A percentile compares a stretch with the other conserved stretches of the same genome.
phyloP scores from a whole-genome alignment of 2,329 filamentous ascomycete genomes.

The Ophiostoma australiae region DNA sequence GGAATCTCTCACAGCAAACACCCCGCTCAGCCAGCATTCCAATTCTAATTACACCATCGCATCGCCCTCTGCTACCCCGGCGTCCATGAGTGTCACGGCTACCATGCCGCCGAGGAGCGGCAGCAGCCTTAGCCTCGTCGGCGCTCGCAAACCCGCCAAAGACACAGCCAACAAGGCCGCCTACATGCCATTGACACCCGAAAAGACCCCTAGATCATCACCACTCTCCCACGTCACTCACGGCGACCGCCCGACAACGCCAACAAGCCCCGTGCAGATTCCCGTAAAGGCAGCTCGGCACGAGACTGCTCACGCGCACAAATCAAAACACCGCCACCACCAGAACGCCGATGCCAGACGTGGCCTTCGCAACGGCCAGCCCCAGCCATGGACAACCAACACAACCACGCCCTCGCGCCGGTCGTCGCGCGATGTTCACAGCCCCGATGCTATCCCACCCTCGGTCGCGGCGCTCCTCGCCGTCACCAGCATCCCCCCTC shows the following conservation, averaged over 20 bases:
- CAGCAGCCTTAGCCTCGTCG: not conserved
- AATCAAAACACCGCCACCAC: slow-evolving; percentile 21
- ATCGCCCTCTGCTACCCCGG: not conserved
- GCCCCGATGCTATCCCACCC: slow-evolving; percentile 52
- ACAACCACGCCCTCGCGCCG: slow-evolving; percentile 4
- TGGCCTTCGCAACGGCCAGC: slow-evolving; percentile 9
- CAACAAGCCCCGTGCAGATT: slow-evolving; percentile 53
- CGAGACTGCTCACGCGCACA: slow-evolving; percentile 35
- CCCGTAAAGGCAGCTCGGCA: slow-evolving; percentile 42
- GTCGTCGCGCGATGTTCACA: slow-evolving; percentile 39
- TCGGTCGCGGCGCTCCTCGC: slow-evolving; percentile 58
- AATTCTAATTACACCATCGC: not conserved
- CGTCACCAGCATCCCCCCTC: slow-evolving; percentile 55
- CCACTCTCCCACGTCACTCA: slow-evolving; percentile 16
- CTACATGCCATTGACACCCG: not conserved
- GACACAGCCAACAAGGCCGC: not conserved
- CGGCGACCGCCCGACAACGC: slow-evolving; percentile 35
- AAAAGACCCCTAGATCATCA: slow-evolving; percentile 5
- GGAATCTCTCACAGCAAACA: slow-evolving; percentile 9
- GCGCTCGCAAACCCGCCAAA: not conserved
- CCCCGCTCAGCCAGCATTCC: not conserved
- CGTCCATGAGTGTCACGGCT: slow-evolving; percentile 12
- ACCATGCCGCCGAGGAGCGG: not conserved
- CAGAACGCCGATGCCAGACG: slow-evolving; percentile 21
- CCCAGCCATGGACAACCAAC: slow-evolving; percentile 1